phyloP scores from a whole-genome alignment of 75 land plant genomes.

The Pinus albicaulis region DNA sequence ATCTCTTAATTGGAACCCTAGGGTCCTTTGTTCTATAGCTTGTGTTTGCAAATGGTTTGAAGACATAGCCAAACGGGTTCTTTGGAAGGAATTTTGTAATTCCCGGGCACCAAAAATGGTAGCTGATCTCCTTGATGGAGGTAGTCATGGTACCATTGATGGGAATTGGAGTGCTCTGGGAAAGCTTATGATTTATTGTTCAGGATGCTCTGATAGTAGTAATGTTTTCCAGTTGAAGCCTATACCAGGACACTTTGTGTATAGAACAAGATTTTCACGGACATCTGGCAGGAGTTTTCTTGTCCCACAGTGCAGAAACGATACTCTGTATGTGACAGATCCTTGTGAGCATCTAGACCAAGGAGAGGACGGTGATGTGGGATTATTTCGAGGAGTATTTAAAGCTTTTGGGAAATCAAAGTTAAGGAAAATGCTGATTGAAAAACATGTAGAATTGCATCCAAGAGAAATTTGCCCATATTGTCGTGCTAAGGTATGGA shows the following conservation, averaged over 20 bases:
- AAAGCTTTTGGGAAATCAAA: conserved; percentile 69
- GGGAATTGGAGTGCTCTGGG: conserved; percentile 91
- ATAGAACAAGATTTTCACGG: conserved; percentile 84
- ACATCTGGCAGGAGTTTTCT: conserved; percentile 91
- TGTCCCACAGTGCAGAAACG: conserved; percentile 67
- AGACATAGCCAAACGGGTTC: conserved; percentile 61
- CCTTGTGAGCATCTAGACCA: conserved; percentile 91
- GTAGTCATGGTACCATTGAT: conserved; percentile 54
- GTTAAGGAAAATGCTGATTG: conserved; percentile 65
- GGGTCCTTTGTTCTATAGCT: conserved; percentile 45
- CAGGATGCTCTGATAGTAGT: conserved; percentile 64
- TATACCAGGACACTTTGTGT: conserved; percentile 80
- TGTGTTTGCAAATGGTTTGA: conserved; percentile 82
- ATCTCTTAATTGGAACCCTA: conserved; percentile 73
- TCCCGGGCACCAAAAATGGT: conserved; percentile 94
- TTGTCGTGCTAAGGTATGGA: conserved; percentile 86
- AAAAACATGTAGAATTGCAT: conserved; percentile 50
- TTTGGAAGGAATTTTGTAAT: conserved; percentile 92
- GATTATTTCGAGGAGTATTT: conserved; percentile 84
- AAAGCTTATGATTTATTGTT: conserved; percentile 83
- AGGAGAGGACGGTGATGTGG: conserved; percentile 88
- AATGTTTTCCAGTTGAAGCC: conserved; percentile 7
- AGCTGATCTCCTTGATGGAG: conserved; percentile 68
- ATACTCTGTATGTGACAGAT: conserved; percentile 82
- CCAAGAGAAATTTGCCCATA: conserved; percentile 79